phyloP scores from a whole-genome alignment of 2,329 filamentous ascomycete genomes.

The Emydomyces testavorans region DNA sequence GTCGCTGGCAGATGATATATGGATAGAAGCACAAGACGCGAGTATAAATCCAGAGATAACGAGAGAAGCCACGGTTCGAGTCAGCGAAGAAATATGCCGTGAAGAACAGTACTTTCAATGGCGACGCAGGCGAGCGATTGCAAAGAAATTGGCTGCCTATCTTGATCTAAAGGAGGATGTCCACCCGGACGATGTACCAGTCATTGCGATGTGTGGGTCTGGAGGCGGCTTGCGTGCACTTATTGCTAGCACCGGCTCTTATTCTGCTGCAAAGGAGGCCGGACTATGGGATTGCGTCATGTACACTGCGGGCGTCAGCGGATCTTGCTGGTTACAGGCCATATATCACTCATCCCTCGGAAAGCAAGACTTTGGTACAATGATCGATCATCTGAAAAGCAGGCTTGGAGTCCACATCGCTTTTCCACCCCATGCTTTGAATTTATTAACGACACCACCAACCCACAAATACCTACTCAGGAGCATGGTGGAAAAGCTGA shows the following conservation, averaged over 20 bases:
- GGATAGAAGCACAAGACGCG: slow-evolving; percentile 79
- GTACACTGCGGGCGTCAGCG: slow-evolving; percentile 90
- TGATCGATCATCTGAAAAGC: slow-evolving; percentile 77
- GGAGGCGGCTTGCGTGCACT: slow-evolving; percentile 83
- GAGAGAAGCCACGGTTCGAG: slow-evolving; percentile 67
- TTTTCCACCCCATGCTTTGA: slow-evolving; percentile 73
- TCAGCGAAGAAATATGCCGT: slow-evolving; percentile 67
- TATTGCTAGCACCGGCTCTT: slow-evolving; percentile 79
- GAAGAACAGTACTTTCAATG: slow-evolving; percentile 68
- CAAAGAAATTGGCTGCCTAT: slow-evolving; percentile 67
- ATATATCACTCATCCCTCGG: slow-evolving; percentile 75
- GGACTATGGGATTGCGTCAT: slow-evolving; percentile 89
- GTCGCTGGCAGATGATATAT: slow-evolving; percentile 84
- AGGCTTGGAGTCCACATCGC: slow-evolving; percentile 81
- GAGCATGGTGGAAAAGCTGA: slow-evolving; percentile 82
- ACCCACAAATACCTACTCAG: slow-evolving; percentile 86
- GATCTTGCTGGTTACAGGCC: slow-evolving; percentile 88
- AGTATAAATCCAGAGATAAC: slow-evolving; percentile 75
- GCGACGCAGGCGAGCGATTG: slow-evolving; percentile 57
- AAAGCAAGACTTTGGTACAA: slow-evolving; percentile 51
- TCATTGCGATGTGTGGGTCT: slow-evolving; percentile 88
- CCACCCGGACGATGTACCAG: slow-evolving; percentile 84
- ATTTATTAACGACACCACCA: slow-evolving; percentile 70
- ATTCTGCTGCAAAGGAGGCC: slow-evolving; percentile 70
- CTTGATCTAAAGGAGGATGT: slow-evolving; percentile 64